A percentile compares a stretch with the other conserved stretches of the same genome.
Evolutionary conservation across 345 rosid genomes (phyloP).

Genomic region (Aquilaria yunnanensis): DNA sequence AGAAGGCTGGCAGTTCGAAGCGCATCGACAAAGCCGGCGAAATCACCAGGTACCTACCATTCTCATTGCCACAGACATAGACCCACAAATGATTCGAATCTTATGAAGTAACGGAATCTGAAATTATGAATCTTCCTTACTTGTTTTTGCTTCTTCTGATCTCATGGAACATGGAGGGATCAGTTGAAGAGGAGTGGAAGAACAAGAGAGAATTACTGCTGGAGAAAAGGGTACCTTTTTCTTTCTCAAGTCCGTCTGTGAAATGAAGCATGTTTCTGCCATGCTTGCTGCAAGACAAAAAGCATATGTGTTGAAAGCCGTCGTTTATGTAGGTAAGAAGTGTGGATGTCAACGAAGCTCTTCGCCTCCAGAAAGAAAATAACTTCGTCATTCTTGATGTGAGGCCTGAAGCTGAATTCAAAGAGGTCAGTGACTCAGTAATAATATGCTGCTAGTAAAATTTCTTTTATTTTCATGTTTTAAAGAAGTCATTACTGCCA

Average conservation of each 20-base stretch:
- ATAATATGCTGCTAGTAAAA: too few species aligned
- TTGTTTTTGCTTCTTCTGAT: conserved; percentile 14
- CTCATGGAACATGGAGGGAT: conserved; percentile 27
- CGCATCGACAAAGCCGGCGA: conserved; percentile 78
- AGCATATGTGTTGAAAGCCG: not conserved
- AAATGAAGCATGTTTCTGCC: too few species aligned
- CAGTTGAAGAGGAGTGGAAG: conserved; percentile 98
- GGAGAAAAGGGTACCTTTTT: conserved; percentile 63
- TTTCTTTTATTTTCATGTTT: too few species aligned
- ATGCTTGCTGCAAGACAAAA: not conserved
- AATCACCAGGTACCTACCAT: conserved; percentile 66
- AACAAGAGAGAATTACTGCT: conserved; percentile 68
- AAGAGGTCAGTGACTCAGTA: conserved; percentile 47
- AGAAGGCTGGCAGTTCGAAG: conserved; percentile 34
- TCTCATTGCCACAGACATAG: conserved; percentile 6
- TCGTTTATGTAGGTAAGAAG: conserved; percentile 63
- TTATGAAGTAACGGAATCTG: not conserved
- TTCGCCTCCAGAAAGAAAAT: conserved; percentile 89
- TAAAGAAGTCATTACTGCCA: too few species aligned
- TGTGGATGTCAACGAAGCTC: conserved; percentile 94
- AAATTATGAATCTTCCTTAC: conserved; percentile 10
- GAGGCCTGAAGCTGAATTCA: conserved; percentile 89
- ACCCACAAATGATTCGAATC: not conserved
- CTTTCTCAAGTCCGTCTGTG: not conserved
- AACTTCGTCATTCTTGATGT: conserved; percentile 97